Evolutionary conservation across 148 eudicot genomes (phyloP).

Genomic region (Cornus kousa): DNA sequence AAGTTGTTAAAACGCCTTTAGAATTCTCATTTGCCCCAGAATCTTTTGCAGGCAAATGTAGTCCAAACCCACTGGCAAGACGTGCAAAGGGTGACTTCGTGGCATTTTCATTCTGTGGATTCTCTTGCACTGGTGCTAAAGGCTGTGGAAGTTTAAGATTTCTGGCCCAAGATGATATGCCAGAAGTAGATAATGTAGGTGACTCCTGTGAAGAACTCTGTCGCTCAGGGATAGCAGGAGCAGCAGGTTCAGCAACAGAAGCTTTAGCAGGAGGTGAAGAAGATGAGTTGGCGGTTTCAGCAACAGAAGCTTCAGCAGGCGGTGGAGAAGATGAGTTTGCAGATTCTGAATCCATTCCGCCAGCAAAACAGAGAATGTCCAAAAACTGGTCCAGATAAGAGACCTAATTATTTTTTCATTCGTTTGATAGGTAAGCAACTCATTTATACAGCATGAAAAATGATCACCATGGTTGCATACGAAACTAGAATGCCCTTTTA

Average conservation of each 20-base stretch:
- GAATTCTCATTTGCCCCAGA: conserved; percentile 39
- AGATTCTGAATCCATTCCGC: conserved; percentile 60
- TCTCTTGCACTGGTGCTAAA: conserved; percentile 32
- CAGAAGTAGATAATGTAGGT: conserved; percentile 32
- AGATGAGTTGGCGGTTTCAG: conserved; percentile 32
- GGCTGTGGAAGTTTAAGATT: conserved; percentile 39
- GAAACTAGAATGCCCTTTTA: not conserved
- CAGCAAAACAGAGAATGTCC: conserved; percentile 1
- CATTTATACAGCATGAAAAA: not conserved
- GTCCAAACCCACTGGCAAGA: conserved; percentile 61
- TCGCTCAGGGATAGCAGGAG: conserved; percentile 29
- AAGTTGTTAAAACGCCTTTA: conserved; percentile 28
- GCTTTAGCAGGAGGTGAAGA: conserved; percentile 30
- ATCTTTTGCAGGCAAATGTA: conserved; percentile 42
- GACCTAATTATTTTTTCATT: not conserved
- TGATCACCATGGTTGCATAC: not conserved
- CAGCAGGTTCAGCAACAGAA: conserved; percentile 33
- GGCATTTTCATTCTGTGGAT: conserved; percentile 40
- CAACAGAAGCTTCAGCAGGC: conserved; percentile 33
- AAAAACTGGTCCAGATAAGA: conserved; percentile 1
- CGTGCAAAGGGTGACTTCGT: conserved; percentile 58
- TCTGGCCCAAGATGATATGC: conserved; percentile 50
- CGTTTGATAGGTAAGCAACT: not conserved
- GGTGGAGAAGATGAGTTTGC: conserved; percentile 31
- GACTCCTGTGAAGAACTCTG: conserved; percentile 31